Evolutionary conservation across 192 early-diverging fungal genomes (phyloP), one percentile per base, ranked within the genome.

Genomic region (Helicostylum pulchrum): DNA sequence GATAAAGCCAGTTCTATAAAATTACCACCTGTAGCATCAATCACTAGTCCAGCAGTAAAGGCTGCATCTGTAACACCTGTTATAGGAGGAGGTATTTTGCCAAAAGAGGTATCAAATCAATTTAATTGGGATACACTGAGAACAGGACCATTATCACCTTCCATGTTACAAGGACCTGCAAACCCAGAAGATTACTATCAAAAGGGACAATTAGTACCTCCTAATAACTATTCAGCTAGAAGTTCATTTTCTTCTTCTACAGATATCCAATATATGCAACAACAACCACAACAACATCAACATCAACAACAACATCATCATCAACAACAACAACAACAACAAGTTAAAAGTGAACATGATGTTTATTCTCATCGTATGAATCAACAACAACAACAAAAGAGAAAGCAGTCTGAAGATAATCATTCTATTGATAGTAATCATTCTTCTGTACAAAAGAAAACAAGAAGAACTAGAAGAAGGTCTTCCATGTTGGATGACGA

Each of bases 91-190:
- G 51, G 62, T 3, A 21, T 64, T 17, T 42, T 64, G n/a, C 71
- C 82, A 14, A 64, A 78, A 53, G 69, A 62, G 14, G 56, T 64
- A 39, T 42, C 65, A 34, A 59, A 61, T 48, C 71, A 67, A 42
- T 73, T 55, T 36, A 56, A 54, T 14, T 90, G 87, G 87, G 83
- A 80, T 30, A 73, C 88, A 0, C 75, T 92, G 31, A 82, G 90
- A 17, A 83, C 82, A 68, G 90, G 32, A 12, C 65, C 54, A 21
- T 48, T 57, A 32, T 57, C 51, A 23, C 57, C 57, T 26, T 59
- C 90, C 7, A 92, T 92, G 87, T 74, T 92, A 20, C 80, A 83
- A 17, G 87, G 87, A 0, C 90, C 90, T 1, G 76, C 78, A 53
- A 64, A 70, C 34, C 61, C 68, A 47, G 61, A 70, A 20, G 68